Conservation (phyloP, 2,329 filamentous ascomycete genomes). For the Aaosphaeria pasadenensis region DNA sequence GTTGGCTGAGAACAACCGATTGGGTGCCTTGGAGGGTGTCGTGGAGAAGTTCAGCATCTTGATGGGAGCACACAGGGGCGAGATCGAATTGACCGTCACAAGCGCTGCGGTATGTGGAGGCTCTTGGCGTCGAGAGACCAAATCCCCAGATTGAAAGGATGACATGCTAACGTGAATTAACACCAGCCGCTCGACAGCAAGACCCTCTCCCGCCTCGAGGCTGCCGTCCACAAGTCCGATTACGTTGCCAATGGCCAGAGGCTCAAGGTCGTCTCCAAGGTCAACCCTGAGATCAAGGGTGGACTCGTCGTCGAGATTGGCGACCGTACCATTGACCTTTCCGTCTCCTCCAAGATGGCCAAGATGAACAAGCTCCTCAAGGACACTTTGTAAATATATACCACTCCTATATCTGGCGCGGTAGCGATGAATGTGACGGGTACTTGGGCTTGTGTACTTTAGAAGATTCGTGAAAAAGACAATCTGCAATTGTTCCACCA, state of each 20-base stretch:
- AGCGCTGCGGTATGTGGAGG: slow-evolving; percentile 72
- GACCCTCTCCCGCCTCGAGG: slow-evolving; percentile 82
- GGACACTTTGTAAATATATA: slow-evolving; percentile 83
- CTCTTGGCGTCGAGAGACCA: too few species aligned
- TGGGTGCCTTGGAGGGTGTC: slow-evolving; percentile 77
- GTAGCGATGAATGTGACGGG: not conserved
- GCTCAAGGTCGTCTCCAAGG: slow-evolving; percentile 93
- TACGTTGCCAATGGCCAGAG: slow-evolving; percentile 92
- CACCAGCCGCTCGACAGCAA: slow-evolving; percentile 77
- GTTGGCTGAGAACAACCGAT: slow-evolving; percentile 93
- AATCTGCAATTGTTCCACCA: too few species aligned
- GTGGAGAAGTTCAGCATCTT: slow-evolving; percentile 82
- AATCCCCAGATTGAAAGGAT: not conserved
- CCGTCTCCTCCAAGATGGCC: slow-evolving; percentile 88
- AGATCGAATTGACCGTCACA: slow-evolving; percentile 90
- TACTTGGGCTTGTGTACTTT: slow-evolving; percentile 29
- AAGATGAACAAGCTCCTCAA: slow-evolving; percentile 99
- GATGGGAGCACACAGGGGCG: slow-evolving; percentile 85
- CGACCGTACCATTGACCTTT: slow-evolving; percentile 96
- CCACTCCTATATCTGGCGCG: not conserved
- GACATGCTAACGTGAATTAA: not conserved
- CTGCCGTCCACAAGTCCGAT: slow-evolving; percentile 81
- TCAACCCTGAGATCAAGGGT: slow-evolving; percentile 92
- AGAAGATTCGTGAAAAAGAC: slow-evolving; percentile 19
- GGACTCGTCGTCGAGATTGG: slow-evolving; percentile 95